Percentiles rank a stretch among this genome's conserved stretches.
These are phyloP conservation scores for Epichloe bromicola DNA, from an alignment of 2,329 filamentous ascomycete genomes.

Conservation along the genomic window DNA sequence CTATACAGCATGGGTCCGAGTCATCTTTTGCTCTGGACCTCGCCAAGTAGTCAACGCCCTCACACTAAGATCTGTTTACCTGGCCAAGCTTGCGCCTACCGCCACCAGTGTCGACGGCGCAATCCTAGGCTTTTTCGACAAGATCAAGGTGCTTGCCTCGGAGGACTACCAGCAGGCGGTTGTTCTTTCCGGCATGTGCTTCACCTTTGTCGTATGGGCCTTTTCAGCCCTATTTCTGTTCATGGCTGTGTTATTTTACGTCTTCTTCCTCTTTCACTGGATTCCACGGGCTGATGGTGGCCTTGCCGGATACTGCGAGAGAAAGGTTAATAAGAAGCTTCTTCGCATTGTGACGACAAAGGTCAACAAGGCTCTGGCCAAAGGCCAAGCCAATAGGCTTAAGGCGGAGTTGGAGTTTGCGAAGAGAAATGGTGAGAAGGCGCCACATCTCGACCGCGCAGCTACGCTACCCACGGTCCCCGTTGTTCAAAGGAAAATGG, in stretches of 20 bases:
- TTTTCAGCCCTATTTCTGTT: constrained; percentile 65
- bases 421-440: constrained; percentile 39
- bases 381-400: constrained; percentile 51
- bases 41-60: constrained; percentile 84
- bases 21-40: constrained; percentile 82
- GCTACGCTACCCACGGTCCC: constrained; percentile 56
- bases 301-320: constrained; percentile 73
- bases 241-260: constrained; percentile 64
- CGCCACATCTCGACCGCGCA: constrained; percentile 34
- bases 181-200: constrained; percentile 82
- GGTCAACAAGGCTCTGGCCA: constrained; percentile 77
- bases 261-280: constrained; percentile 85
- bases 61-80: constrained; percentile 75
- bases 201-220: constrained; percentile 81
- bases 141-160: constrained; percentile 60
- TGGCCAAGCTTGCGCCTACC: constrained; percentile 52
- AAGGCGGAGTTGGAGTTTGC: constrained; percentile 38
- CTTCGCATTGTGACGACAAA: constrained; percentile 74
- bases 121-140: constrained; percentile 68
- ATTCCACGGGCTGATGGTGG: constrained; percentile 73
- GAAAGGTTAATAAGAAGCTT: constrained; percentile 79
- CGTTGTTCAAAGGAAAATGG: constrained; percentile 19
- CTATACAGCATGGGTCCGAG: constrained; percentile 63
- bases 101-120: constrained; percentile 43
- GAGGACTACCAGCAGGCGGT: constrained; percentile 67